Evolutionary conservation across 2,329 filamentous ascomycete species (phyloP).

Genomic region (Aspergillus spinulosporus): DNA sequence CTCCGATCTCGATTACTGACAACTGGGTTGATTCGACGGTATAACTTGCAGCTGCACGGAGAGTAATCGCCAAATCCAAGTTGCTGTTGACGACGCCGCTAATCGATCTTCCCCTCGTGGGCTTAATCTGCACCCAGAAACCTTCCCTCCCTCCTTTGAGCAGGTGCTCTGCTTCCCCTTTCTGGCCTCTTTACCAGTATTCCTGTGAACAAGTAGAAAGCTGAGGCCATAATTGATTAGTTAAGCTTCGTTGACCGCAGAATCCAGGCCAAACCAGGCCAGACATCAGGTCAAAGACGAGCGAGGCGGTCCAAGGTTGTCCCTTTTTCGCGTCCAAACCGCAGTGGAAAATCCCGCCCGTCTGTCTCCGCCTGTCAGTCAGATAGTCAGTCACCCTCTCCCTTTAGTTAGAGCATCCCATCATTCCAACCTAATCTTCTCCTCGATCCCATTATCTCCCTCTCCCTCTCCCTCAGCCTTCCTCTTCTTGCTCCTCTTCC

Average conservation of each 20-base stretch:
- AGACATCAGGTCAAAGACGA: not conserved
- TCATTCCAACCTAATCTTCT: slow-evolving; percentile 13
- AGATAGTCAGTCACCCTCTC: slow-evolving; percentile 12
- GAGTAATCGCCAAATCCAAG: slow-evolving; percentile 16
- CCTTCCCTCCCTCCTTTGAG: slow-evolving; percentile 5
- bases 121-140: slow-evolving; percentile 11
- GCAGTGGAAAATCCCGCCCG: slow-evolving; percentile 24
- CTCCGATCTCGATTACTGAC: not conserved
- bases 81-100: slow-evolving; percentile 13
- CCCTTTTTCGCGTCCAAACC: slow-evolving; percentile 19
- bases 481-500: slow-evolving; percentile 25
- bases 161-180: slow-evolving; percentile 1
- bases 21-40: slow-evolving; percentile 8
- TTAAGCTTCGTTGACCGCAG: slow-evolving; percentile 2
- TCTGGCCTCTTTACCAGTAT: not conserved
- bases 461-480: slow-evolving; percentile 27
- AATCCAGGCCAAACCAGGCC: not conserved
- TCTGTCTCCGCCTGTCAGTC: slow-evolving; percentile 26
- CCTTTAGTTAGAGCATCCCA: slow-evolving; percentile 19
- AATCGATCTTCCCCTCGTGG: slow-evolving; percentile 21
- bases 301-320: slow-evolving; percentile 5
- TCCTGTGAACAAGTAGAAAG: not conserved
- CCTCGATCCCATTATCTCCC: slow-evolving; percentile 30
- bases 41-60: slow-evolving; percentile 27
- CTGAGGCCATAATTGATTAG: not conserved